Conservation (phyloP, 495 filamentous ascomycete genomes). For the Aspergillus baeticus region DNA sequence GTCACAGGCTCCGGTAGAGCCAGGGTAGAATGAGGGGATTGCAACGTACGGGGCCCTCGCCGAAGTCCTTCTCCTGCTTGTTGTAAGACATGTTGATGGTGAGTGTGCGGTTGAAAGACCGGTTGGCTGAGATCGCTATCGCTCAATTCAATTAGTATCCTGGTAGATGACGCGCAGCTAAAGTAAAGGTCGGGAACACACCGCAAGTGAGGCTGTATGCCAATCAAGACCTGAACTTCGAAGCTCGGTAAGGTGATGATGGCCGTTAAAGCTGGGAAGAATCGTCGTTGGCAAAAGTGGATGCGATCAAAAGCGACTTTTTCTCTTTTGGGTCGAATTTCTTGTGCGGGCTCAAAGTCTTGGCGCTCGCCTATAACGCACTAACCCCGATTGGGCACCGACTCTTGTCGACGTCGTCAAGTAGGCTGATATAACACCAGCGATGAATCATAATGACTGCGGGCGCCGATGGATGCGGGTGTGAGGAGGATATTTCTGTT, state of each 20-base stretch:
- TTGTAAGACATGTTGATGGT: slow-evolving; percentile 85
- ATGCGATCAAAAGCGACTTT: slow-evolving; percentile 14
- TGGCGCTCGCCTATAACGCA: slow-evolving; percentile 44
- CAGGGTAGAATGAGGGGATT: neutral
- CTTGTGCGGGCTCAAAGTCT: slow-evolving; percentile 39
- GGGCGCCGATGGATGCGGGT: neutral
- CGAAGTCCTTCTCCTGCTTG: slow-evolving; percentile 95
- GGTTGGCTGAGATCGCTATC: slow-evolving; percentile 24
- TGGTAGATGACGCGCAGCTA: neutral
- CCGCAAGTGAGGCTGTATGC: slow-evolving; percentile 35
- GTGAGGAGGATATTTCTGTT: neutral
- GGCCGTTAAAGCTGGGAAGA: slow-evolving; percentile 41
- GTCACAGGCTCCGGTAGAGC: neutral
- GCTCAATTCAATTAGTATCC: slow-evolving; percentile 15
- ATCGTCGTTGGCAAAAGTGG: slow-evolving; percentile 8
- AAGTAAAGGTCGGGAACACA: slow-evolving; percentile 11
- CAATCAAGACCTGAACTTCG: slow-evolving; percentile 62
- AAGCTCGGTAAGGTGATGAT: slow-evolving; percentile 84
- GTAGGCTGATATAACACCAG: neutral
- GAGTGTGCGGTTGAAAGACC: slow-evolving; percentile 25
- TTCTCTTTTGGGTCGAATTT: slow-evolving; percentile 15
- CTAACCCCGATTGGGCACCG: slow-evolving; percentile 28
- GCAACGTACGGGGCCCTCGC: slow-evolving; percentile 71
- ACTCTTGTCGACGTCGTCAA: slow-evolving; percentile 26
- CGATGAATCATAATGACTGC: slow-evolving; percentile 3